Conservation (phyloP, 2,329 filamentous ascomycete species). For the Alternaria incomplexa region DNA sequence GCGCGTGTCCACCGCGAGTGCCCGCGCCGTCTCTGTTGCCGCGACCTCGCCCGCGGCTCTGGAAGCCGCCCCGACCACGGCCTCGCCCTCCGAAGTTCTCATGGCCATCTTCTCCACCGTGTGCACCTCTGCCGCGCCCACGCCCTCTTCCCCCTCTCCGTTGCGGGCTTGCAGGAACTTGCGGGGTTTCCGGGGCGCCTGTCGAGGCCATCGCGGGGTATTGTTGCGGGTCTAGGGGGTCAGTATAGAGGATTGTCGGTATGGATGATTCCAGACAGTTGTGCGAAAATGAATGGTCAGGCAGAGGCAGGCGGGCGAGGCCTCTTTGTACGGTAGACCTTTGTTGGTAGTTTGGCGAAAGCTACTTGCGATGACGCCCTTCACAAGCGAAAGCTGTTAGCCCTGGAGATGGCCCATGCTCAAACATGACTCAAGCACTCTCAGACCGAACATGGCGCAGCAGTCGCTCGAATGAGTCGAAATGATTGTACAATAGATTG, state of each 20-base stretch:
- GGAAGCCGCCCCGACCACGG: constrained; percentile 45
- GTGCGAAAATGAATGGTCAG: background rate
- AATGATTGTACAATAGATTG: constrained; percentile 13
- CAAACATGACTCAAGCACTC: constrained; percentile 17
- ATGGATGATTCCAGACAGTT: background rate
- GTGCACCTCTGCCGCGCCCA: constrained; percentile 37
- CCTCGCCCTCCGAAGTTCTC: constrained; percentile 31
- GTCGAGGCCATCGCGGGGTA: constrained; percentile 45
- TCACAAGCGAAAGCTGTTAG: constrained; percentile 29
- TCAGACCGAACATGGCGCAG: constrained; percentile 12
- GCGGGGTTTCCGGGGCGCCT: constrained; percentile 28
- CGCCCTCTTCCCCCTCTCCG: constrained; percentile 39
- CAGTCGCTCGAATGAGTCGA: constrained; percentile 29
- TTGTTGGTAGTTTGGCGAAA: constrained; percentile 23
- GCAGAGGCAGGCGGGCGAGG: constrained; percentile 19
- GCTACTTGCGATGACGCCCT: constrained; percentile 30
- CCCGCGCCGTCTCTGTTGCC: constrained; percentile 44
- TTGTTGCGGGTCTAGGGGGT: background rate
- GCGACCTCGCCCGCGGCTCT: constrained; percentile 39
- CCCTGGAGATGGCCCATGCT: constrained; percentile 11
- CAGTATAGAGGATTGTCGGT: background rate
- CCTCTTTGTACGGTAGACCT: constrained; percentile 23
- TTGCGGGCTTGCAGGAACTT: constrained; percentile 33
- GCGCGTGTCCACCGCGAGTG: constrained; percentile 27
- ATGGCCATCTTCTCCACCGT: constrained; percentile 26